Percentiles rank a stretch among this genome's conserved stretches.
phyloP scores from a whole-genome alignment of 768 basidiomycete species.

The Collybia nuda region DNA sequence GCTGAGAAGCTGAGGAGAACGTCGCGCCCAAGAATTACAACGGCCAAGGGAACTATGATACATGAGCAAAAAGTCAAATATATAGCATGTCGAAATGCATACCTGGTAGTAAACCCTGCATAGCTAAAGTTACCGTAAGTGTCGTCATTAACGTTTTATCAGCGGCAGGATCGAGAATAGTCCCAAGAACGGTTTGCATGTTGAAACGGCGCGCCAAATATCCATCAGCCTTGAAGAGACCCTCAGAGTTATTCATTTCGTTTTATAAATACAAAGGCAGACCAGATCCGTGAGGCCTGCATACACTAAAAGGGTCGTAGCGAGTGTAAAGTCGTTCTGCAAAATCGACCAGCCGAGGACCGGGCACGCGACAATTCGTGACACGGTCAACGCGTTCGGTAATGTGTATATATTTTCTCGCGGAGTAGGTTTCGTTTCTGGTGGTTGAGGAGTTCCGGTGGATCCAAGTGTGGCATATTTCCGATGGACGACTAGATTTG shows the following conservation, averaged over 20 bases:
- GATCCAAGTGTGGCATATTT: constrained; percentile 2
- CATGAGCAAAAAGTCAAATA: constrained; percentile 6
- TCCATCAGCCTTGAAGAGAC: constrained; percentile 73
- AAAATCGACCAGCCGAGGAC: constrained; percentile 90
- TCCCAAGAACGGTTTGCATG: constrained; percentile 90
- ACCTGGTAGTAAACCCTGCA: constrained; percentile 85
- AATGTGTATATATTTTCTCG: constrained; percentile 93
- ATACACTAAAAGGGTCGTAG: constrained; percentile 82
- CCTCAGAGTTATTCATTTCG: constrained; percentile 10
- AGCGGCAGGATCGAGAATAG: constrained; percentile 94
- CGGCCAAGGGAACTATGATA: constrained; percentile 74
- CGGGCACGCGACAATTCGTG: constrained; percentile 88
- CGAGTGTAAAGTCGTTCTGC: constrained; percentile 74
- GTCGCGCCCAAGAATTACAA: constrained; percentile 88
- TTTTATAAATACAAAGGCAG: constrained; percentile 27
- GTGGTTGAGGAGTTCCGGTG: constrained; percentile 1
- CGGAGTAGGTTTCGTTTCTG: constrained; percentile 30
- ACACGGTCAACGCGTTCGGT: constrained; percentile 87
- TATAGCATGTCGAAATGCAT: constrained; percentile 23
- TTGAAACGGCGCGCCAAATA: constrained; percentile 84
- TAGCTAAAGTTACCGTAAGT: constrained; percentile 79
- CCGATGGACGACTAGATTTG: constrained; percentile 5
- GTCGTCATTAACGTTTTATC: constrained; percentile 97
- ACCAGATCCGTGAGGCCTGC: constrained; percentile 94
- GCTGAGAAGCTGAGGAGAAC: constrained; percentile 83